Evolutionary conservation across 805 yeast genomes (phyloP).

Genomic region (Wickerhamiella siamensis): DNA sequence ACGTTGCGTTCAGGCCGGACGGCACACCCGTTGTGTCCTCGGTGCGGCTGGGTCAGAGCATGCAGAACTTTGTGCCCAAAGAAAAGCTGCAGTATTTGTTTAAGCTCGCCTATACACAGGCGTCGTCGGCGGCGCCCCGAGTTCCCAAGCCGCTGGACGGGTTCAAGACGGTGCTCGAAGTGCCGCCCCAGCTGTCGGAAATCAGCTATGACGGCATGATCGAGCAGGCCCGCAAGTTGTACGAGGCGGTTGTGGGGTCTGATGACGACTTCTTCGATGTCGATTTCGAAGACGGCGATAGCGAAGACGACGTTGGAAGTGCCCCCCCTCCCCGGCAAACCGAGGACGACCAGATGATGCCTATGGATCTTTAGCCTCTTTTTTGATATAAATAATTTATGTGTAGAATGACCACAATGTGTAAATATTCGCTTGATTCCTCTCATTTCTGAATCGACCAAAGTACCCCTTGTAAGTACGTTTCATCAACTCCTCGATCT

Average conservation of each 20-base stretch:
- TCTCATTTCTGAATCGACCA: neutral
- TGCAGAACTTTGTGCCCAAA: constrained; percentile 71
- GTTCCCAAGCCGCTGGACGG: constrained; percentile 14
- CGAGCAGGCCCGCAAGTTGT: constrained; percentile 62
- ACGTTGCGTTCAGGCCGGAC: constrained; percentile 36
- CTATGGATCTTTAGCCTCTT: constrained; percentile 17
- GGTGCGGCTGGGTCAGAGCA: constrained; percentile 71
- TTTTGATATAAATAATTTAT: too few species aligned
- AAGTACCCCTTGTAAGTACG: neutral
- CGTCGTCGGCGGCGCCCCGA: constrained; percentile 16
- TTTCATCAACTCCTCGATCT: neutral
- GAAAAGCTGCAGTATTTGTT: constrained; percentile 49
- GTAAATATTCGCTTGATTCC: too few species aligned
- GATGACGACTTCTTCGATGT: constrained; percentile 94
- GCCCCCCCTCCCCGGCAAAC: too few species aligned
- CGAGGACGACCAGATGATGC: constrained; percentile 25
- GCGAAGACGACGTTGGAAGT: constrained; percentile 28
- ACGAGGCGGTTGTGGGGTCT: constrained; percentile 71
- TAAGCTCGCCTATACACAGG: constrained; percentile 49
- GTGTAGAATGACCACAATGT: too few species aligned
- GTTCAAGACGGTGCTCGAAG: constrained; percentile 24
- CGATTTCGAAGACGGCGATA: constrained; percentile 92
- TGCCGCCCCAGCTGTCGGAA: constrained; percentile 66
- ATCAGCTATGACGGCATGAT: constrained; percentile 84
- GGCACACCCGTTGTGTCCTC: constrained; percentile 66